Evolutionary conservation across 768 basidiomycete species (phyloP).

Genomic region (Lactarius deliciosus): DNA sequence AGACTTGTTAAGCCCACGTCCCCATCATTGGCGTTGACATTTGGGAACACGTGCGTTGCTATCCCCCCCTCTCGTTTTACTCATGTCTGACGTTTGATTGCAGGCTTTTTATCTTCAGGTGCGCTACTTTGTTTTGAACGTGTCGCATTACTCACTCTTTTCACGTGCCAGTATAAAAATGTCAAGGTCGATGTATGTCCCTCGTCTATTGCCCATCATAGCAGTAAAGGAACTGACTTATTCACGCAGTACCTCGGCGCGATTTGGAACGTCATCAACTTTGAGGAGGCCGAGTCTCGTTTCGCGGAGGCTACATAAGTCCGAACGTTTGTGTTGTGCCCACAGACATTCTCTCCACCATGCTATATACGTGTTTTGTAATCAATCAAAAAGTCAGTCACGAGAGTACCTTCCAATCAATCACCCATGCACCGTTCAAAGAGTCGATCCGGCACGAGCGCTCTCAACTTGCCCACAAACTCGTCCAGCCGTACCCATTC

Average conservation of each 20-base stretch:
- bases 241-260: slow-evolving; percentile 78
- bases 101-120: slow-evolving; percentile 27
- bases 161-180: slow-evolving; percentile 67
- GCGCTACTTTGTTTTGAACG: neutral
- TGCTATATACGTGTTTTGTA: neutral
- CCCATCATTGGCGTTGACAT: slow-evolving; percentile 97
- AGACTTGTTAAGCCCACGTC: slow-evolving; percentile 56
- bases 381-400: neutral
- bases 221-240: neutral
- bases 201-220: slow-evolving; percentile 1
- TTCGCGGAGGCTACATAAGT: slow-evolving; percentile 40
- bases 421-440: slow-evolving; percentile 31
- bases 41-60: slow-evolving; percentile 74
- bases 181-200: slow-evolving; percentile 87
- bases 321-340: neutral
- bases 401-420: slow-evolving; percentile 2
- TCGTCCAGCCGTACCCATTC: slow-evolving; percentile 40
- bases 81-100: slow-evolving; percentile 40
- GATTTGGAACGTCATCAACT: slow-evolving; percentile 97
- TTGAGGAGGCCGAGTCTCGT: slow-evolving; percentile 81
- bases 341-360: neutral
- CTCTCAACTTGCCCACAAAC: slow-evolving; percentile 39
- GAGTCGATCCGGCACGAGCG: slow-evolving; percentile 40
- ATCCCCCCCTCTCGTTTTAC: slow-evolving; percentile 41
- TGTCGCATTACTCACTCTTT: neutral